Evolutionary conservation across 1,284 basidiomycete genomes (phyloP), one percentile per base, ranked within the genome.

Genomic region (Nidula niveotomentosa): DNA sequence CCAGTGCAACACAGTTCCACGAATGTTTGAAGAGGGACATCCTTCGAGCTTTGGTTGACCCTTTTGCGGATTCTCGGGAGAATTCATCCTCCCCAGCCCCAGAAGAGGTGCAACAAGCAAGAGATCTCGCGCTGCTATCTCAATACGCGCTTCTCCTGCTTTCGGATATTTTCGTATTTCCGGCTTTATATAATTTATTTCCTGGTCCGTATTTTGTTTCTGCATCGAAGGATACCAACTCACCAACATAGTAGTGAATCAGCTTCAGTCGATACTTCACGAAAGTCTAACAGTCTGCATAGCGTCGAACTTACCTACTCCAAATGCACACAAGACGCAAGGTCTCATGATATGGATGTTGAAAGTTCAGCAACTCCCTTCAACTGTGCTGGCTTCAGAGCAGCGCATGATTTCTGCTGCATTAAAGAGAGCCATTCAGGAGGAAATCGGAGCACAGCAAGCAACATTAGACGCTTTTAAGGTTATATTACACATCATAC

Each of bases 111-210:
- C 49, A 53, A 48, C 51, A 45, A 41, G 18, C 55, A 48, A 17
- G 49, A 53, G 60, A 43, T 53, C 58, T 33, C 54, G 54, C 75
- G 8, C 65, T 65, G 1, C 60, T 87, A 8, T 82, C 77, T 52
- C 78, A 81, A 44, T 66, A 78, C 58, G 79, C 83, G 2, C 69
- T 88, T 34, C 74, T 76, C 54, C 64, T 79, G 52, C 58, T 82
- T 49, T 75, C 82, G 0, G 69, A 73, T 51, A 69, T 86, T 52
- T 73, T 84, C 56, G 69, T 68, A 13, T 76, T 80, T 53, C 71
- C 71, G 13, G 60, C 65, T 12, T 57, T 86, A 50, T 71, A 74
- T 62, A 62, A 66, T 12, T 64, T 76, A 18, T 84, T 88, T 58
- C 58, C 76, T 12, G 67, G 85, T 87, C 60, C 45, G 81, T 70